Percentiles rank a stretch among this genome's conserved stretches.
Evolutionary conservation across 106 monocot genomes (phyloP).

Genomic region (Narthecium ossifragum): DNA sequence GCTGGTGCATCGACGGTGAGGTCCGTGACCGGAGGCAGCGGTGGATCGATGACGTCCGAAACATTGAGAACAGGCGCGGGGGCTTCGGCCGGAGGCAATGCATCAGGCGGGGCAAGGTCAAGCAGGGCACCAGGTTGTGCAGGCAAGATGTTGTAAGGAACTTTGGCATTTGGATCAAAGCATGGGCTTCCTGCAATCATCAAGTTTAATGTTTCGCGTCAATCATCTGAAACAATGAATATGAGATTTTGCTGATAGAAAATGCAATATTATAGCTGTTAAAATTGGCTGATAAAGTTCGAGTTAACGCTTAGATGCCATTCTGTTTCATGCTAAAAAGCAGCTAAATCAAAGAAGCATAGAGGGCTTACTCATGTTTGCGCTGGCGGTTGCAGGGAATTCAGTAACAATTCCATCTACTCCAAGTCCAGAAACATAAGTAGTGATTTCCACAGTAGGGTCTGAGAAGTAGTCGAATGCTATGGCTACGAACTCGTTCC

Average conservation of each 20-base stretch:
- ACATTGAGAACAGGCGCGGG: constrained; percentile 66
- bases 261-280: too few relatives aligned
- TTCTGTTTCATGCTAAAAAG: too few relatives aligned
- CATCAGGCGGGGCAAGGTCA: constrained; percentile 29
- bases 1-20: background rate
- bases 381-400: constrained; percentile 62
- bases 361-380: constrained; percentile 69
- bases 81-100: constrained; percentile 48
- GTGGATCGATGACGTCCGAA: constrained; percentile 65
- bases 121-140: constrained; percentile 49
- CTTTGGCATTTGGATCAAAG: constrained; percentile 40
- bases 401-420: constrained; percentile 79
- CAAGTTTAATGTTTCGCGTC: background rate
- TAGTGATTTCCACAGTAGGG: constrained; percentile 63
- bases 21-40: constrained; percentile 65
- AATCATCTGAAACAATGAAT: too few relatives aligned
- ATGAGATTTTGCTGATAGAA: too few relatives aligned
- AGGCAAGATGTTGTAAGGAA: constrained; percentile 59
- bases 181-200: constrained; percentile 75
- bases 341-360: too few relatives aligned
- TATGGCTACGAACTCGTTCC: constrained; percentile 62
- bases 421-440: constrained; percentile 28
- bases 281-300: too few relatives aligned
- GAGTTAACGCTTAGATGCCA: too few relatives aligned
- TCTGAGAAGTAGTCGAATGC: constrained; percentile 89